Percentiles rank a stretch among this genome's conserved stretches.
These are phyloP conservation scores for Solanum sejunctum DNA, from an alignment of 257 asterid genomes.

Conservation along the genomic window DNA sequence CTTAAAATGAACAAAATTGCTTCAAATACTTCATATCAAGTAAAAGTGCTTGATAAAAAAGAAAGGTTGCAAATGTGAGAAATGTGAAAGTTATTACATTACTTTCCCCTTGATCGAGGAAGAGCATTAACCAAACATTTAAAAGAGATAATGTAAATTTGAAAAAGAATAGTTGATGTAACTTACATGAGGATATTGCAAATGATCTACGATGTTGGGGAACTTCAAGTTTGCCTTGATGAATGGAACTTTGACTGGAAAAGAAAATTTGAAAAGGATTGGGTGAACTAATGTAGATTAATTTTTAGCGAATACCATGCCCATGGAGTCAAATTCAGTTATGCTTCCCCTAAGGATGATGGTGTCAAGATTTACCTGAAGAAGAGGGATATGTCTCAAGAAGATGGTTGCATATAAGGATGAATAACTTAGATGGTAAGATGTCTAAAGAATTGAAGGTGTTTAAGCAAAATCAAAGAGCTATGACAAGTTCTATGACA, in stretches of 20 bases:
- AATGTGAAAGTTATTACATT: background rate
- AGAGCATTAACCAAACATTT: conserved; percentile 13
- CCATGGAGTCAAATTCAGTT: conserved; percentile 10
- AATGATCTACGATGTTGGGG: conserved; percentile 16
- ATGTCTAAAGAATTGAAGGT: conserved; percentile 17
- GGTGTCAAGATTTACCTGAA: conserved; percentile 20
- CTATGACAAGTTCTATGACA: background rate
- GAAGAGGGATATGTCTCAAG: conserved; percentile 28
- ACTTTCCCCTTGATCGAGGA: conserved; percentile 14
- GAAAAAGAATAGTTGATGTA: background rate
- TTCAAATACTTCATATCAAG: background rate
- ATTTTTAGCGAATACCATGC: conserved; percentile 8
- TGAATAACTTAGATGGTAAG: background rate
- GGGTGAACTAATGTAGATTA: background rate
- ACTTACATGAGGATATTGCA: conserved; percentile 1
- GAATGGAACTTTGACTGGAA: conserved; percentile 41
- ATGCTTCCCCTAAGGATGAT: conserved; percentile 7
- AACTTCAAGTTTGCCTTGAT: conserved; percentile 38
- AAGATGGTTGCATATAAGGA: conserved; percentile 17
- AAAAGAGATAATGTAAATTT: conserved; percentile 20
- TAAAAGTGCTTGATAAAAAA: background rate
- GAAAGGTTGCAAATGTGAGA: background rate
- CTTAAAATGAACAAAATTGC: background rate
- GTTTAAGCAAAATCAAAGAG: conserved; percentile 4
- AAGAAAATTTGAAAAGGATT: conserved; percentile 7